Evolutionary conservation across 768 basidiomycete genomes (phyloP).

Genomic region (Gyrodon lividus): DNA sequence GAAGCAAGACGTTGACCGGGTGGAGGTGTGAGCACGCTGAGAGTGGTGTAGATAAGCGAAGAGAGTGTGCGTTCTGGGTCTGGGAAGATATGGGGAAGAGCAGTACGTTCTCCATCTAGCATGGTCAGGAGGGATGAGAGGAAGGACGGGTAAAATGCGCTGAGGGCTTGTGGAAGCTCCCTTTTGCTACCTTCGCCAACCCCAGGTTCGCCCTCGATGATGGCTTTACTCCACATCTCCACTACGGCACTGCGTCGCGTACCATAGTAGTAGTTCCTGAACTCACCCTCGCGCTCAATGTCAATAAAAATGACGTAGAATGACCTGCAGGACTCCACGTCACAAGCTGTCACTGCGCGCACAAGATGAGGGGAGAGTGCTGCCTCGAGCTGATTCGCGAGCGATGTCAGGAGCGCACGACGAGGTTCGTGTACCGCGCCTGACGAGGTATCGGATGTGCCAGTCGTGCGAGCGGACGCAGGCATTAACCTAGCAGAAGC

Average conservation of each 20-base stretch:
- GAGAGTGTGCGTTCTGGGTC: constrained; percentile 77
- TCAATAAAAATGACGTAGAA: constrained; percentile 87
- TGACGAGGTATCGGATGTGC: constrained; percentile 31
- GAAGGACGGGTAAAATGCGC: constrained; percentile 72
- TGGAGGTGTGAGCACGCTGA: constrained; percentile 79
- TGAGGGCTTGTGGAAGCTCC: constrained; percentile 48
- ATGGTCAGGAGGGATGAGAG: constrained; percentile 65
- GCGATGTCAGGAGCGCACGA: constrained; percentile 80
- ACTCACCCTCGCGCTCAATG: constrained; percentile 91
- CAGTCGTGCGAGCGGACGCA: constrained; percentile 89
- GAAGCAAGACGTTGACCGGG: constrained; percentile 75
- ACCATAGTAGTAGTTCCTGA: constrained; percentile 91
- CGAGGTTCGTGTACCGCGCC: constrained; percentile 66
- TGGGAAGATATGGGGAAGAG: constrained; percentile 85
- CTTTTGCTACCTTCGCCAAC: constrained; percentile 38
- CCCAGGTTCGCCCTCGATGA: constrained; percentile 35
- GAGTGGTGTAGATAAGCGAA: constrained; percentile 75
- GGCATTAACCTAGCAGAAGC: constrained; percentile 89
- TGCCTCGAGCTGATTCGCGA: constrained; percentile 96
- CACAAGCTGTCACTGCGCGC: constrained; percentile 77
- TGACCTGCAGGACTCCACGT: constrained; percentile 68
- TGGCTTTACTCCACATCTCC: constrained; percentile 64
- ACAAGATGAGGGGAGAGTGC: constrained; percentile 88
- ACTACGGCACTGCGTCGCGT: constrained; percentile 67
- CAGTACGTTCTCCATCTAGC: constrained; percentile 67